Evolutionary conservation across 2,329 filamentous ascomycete genomes (phyloP).

Genomic region (Lachnellula arida): DNA sequence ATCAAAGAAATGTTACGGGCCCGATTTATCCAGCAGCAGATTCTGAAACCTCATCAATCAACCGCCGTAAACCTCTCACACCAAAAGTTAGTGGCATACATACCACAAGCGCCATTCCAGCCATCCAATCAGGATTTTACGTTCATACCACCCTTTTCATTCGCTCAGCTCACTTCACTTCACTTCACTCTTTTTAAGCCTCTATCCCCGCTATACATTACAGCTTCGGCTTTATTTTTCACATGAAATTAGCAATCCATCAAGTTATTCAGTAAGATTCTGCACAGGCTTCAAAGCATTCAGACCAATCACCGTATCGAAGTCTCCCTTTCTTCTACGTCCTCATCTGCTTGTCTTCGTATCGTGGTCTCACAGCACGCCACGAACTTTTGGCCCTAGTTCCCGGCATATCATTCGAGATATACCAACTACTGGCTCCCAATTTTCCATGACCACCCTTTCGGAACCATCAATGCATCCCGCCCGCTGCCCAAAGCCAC

Average conservation of each 20-base stretch:
- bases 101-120: not conserved
- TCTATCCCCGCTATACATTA: not conserved
- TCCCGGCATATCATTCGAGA: not conserved
- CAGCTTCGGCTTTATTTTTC: not conserved
- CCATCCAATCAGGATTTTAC: not conserved
- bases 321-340: not conserved
- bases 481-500: too few species aligned
- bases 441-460: not conserved
- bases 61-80: not conserved
- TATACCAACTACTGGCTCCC: not conserved
- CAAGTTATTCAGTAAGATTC: not conserved
- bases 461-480: not conserved
- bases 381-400: not conserved
- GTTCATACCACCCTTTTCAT: slow-evolving; percentile 1
- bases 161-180: slow-evolving; percentile 1
- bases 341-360: not conserved
- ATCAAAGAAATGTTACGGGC: too few species aligned
- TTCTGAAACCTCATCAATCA: slow-evolving; percentile 1
- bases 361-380: not conserved
- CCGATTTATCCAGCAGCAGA: not conserved
- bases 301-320: not conserved
- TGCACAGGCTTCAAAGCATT: not conserved
- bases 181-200: not conserved
- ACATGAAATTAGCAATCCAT: not conserved
- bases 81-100: not conserved